Evolutionary conservation across 2,329 filamentous ascomycete genomes (phyloP), one percentile per base, ranked within the genome.

Genomic region (Trichoderma lentiforme): DNA sequence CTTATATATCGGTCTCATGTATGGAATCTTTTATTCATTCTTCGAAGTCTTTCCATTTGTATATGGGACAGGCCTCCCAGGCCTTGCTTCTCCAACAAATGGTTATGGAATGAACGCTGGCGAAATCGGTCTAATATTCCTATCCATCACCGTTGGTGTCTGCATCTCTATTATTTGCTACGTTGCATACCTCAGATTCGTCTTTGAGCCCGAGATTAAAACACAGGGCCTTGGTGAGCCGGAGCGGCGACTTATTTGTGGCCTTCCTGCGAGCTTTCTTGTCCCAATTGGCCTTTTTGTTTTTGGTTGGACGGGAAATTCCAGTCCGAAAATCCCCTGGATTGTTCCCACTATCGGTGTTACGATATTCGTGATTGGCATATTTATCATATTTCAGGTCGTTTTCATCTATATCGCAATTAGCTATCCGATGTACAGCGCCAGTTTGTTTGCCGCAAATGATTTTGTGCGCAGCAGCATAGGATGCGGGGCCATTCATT

Each of bases 361-460:
- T 11, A 51, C 34, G 11, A 69, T 61, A 15, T 43, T 61, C 30
- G 56, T 61, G 4, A 26, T 58, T 18, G 56, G 66, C 6, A 61
- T 58, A 18, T 60, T 69, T 3, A 24, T 47, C 28, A 43, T 61
- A 26, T 69, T 60, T 9, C 66, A 69, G 26, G 66, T 58, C 6
- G 32, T 61, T 53, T 61, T 60, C 26, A 51, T 61, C 6, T 69
- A 69, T n/a, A 61, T 61, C 3, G 53, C 57, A 15, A 43, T 60
- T 11, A 47, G 34, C n/a, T 69, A 69, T 51, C 66, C 66, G 12
- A 43, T 24, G 7, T 69, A 69, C 15, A 61, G 66, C 26, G 66
- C 66, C n/a, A 60, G 53, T 14, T 28, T 67, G 18, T 67, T 67
- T 39, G 64, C 64, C 18, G 51, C 64, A 67, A 67, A 67, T 39